Conservation (phyloP, 768 basidiomycete genomes). For the Favolaschia claudopus region DNA sequence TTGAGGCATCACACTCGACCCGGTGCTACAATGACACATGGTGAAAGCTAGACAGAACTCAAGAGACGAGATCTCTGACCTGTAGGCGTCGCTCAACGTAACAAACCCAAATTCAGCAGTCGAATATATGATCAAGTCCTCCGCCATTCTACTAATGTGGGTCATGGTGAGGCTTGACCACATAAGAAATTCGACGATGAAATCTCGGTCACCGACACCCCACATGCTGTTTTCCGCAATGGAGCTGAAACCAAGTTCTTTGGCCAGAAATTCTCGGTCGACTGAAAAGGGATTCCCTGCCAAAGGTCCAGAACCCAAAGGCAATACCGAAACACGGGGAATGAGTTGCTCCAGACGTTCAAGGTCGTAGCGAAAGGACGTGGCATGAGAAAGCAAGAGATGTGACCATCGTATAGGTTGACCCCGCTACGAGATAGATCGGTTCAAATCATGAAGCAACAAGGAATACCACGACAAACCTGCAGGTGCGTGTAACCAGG, state of each 20-base stretch:
- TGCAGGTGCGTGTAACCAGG: slow-evolving; percentile 99
- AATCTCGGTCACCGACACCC: slow-evolving; percentile 97
- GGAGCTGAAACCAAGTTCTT: slow-evolving; percentile 87
- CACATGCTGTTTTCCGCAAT: slow-evolving; percentile 96
- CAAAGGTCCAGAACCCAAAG: slow-evolving; percentile 92
- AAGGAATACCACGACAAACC: slow-evolving; percentile 55
- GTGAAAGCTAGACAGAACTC: background rate
- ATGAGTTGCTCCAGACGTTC: slow-evolving; percentile 83
- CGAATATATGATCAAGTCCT: slow-evolving; percentile 96
- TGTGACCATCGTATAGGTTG: slow-evolving; percentile 99
- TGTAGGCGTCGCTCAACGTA: slow-evolving; percentile 96
- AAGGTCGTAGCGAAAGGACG: slow-evolving; percentile 90
- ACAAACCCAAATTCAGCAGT: slow-evolving; percentile 98
- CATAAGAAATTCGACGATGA: slow-evolving; percentile 96
- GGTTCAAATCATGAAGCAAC: background rate
- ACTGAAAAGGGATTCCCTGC: slow-evolving; percentile 97
- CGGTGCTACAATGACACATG: slow-evolving; percentile 68
- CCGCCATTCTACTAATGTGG: slow-evolving; percentile 93
- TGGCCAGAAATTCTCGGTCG: slow-evolving; percentile 91
- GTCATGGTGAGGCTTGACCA: slow-evolving; percentile 93
- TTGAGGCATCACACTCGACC: slow-evolving; percentile 99
- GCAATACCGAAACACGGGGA: slow-evolving; percentile 91
- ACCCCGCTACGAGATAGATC: slow-evolving; percentile 68
- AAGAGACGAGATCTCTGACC: slow-evolving; percentile 52
- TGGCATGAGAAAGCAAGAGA: slow-evolving; percentile 92